Evolutionary conservation across 371 early-diverging fungal species (phyloP).

Genomic region (Lichtheimia ornata): DNA sequence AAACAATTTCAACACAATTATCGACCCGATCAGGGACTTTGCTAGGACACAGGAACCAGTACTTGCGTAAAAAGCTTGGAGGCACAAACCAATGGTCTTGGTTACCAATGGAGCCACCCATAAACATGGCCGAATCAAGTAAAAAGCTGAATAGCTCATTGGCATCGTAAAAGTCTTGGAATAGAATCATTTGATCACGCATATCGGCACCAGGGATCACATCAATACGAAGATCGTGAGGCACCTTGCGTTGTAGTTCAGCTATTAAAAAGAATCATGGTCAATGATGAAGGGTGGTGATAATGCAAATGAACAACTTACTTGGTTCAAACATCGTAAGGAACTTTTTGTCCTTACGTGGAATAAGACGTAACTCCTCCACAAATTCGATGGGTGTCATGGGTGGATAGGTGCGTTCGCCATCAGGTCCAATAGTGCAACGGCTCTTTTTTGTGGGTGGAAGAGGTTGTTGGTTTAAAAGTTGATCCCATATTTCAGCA

Average conservation of each 20-base stretch:
- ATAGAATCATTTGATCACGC: constrained; percentile 51
- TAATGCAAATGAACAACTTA: constrained; percentile 14
- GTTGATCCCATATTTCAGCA: background rate
- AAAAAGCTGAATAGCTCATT: constrained; percentile 43
- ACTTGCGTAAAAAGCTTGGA: constrained; percentile 32
- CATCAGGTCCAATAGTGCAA: constrained; percentile 10
- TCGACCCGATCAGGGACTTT: constrained; percentile 29
- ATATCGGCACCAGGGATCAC: constrained; percentile 44
- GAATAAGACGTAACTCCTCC: constrained; percentile 23
- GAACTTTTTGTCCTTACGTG: constrained; percentile 10
- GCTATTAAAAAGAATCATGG: constrained; percentile 5
- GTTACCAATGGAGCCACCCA: constrained; percentile 47
- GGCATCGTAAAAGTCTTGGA: constrained; percentile 44
- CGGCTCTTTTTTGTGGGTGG: background rate
- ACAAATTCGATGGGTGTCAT: constrained; percentile 44
- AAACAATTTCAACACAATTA: constrained; percentile 31
- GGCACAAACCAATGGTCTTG: constrained; percentile 43
- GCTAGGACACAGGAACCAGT: constrained; percentile 45
- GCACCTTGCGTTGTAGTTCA: constrained; percentile 44
- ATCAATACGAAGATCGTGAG: constrained; percentile 51
- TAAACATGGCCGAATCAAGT: constrained; percentile 32
- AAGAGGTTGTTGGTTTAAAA: background rate
- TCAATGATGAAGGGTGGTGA: background rate
- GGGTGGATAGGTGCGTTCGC: constrained; percentile 28
- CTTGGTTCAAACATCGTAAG: constrained; percentile 28